Evolutionary conservation across 192 early-diverging fungal species (phyloP), one percentile per base, ranked within the genome.

Genomic region (Physocladia obscura): DNA sequence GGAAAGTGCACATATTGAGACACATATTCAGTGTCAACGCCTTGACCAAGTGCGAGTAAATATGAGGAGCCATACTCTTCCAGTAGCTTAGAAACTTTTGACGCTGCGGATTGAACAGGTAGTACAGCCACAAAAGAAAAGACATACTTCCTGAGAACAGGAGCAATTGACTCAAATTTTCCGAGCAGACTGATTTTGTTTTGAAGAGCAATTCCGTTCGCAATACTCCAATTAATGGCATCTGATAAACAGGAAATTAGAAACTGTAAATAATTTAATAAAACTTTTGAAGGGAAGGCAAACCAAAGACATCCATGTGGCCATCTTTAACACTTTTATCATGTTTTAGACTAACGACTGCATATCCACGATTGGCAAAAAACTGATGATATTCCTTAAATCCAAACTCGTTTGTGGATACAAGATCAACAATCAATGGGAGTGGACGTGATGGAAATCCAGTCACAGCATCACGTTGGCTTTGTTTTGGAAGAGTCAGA

Each of bases 331-430:
- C 11, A 19, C n/a, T 54, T 54, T 58, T 38, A 22, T 75, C 59
- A 56, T 38, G 76, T 24, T 79, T 67, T 24, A 74, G 77, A 19
- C 63, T 57, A 49, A 79, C 15, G 27, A 79, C 79, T 31, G 74
- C 75, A 39, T 30, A 79, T 5, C 78, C 78, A 40, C 79, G 77
- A 72, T 81, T 81, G 24, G 77, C 57, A 11, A 79, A 58, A 2
- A 40, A 21, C 29, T 63, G 39, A 48, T 63, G 61, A 11, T n/a
- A 22, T 57, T 54, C 58, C 17, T 79, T 51, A 47, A 71, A 76
- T 35, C 74, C 76, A 68, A 48, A 78, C 4, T 57, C 24, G 27
- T 74, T 71, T 15, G 71, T 72, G 50, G 76, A 71, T 27, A 75
- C 64, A 27, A 79, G 64, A 0, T 26, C 2, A 15, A 79, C 67